Evolutionary conservation across 1,284 basidiomycete genomes (phyloP), one percentile per base, ranked within the genome.

Genomic region (Pisolithus thermaeus): DNA sequence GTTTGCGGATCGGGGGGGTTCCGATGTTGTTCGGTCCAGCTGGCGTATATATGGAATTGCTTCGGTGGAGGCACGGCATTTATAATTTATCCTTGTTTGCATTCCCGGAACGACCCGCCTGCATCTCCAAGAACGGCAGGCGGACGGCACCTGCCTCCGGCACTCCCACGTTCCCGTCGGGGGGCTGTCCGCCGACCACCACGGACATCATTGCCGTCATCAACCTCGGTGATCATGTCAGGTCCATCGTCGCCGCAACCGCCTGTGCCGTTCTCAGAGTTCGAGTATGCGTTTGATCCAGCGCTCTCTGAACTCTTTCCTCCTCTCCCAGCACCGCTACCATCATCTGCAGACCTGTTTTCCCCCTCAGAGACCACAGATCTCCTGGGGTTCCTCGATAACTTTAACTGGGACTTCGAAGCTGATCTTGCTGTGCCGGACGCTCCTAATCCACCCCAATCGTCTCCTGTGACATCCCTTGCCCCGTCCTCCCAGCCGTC

Each of bases 351-450:
- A 36, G 85, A 86, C 61, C 80, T 89, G 58, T 88, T 90, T 66
- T 84, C 85, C 6, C 72, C 77, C 0, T 75, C 80, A 53, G 87
- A 90, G 67, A 83, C 84, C 3, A 82, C 78, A 0, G 80, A 87
- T 65, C 70, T 90, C 53, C 76, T 87, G 57, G 82, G 83, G 51
- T 90, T 90, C 61, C 78, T 90, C 62, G 87, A 90, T 67, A 82
- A 82, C 69, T 84, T 88, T 57, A 76, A 74, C 58, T 87, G 79
- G 79, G 83, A 86, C 53, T 70, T 80, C 54, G 73, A 79, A 47
- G 43, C 67, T 0, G 67, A 71, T 27, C 60, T 62, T 7, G 49
- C 46, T 9, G 48, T 64, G 2, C 20, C 20, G n/a, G 56, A 56
- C 38, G 39, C 46, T 30, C 1, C 50, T 5, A 35, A 46, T 14